Evolutionary conservation across 495 filamentous ascomycete genomes (phyloP).

Genomic region (Daldinia decipiens): DNA sequence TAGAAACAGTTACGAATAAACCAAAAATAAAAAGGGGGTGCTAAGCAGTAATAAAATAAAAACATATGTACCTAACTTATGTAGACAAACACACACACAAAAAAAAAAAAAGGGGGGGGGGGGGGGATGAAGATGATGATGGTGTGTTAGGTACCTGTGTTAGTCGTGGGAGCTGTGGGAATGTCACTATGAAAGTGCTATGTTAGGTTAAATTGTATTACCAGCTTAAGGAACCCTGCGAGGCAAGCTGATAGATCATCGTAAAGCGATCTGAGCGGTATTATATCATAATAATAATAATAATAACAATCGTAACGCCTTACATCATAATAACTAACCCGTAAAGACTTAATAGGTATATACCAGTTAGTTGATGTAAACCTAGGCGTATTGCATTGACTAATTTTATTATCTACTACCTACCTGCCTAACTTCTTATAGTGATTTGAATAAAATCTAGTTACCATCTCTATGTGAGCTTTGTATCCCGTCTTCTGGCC

Average conservation of each 20-base stretch:
- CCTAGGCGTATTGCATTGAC: no score
- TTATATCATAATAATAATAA: slow-evolving; percentile 1
- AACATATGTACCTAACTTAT: no score
- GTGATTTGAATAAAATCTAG: no score
- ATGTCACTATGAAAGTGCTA: slow-evolving; percentile 1
- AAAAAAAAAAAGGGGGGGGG: no score
- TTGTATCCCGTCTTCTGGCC: neutral
- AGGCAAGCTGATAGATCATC: slow-evolving; percentile 32
- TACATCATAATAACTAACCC: slow-evolving; percentile 7
- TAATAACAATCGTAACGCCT: neutral
- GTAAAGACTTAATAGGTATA: no score
- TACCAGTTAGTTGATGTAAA: no score
- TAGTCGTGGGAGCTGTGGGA: slow-evolving; percentile 19
- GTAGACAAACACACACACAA: neutral
- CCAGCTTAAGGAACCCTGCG: slow-evolving; percentile 10
- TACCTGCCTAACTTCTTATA: neutral
- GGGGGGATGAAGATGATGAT: slow-evolving; percentile 14
- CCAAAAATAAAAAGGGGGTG: neutral
- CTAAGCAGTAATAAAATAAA: neutral
- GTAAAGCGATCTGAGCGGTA: slow-evolving; percentile 19
- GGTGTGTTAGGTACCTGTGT: neutral
- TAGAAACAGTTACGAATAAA: neutral
- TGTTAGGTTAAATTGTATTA: slow-evolving; percentile 15
- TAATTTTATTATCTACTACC: no score
- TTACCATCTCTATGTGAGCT: no score